Evolutionary conservation across 2,329 filamentous ascomycete genomes (phyloP), one percentile per base, ranked within the genome.

Genomic region (Colletotrichum incanum): DNA sequence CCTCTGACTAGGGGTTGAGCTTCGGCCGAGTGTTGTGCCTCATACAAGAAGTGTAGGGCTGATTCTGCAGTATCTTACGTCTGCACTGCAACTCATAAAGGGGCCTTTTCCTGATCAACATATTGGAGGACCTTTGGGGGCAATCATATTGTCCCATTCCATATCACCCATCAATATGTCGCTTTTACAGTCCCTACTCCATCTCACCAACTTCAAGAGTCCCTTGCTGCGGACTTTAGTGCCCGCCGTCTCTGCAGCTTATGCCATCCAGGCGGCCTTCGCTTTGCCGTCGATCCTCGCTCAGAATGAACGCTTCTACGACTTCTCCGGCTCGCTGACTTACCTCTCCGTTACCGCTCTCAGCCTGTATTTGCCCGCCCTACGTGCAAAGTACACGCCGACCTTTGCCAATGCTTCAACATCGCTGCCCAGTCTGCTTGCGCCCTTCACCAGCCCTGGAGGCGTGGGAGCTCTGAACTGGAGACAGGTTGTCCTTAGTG

Each of bases 291-390:
- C 90, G 7, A 89, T 92, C 72, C 74, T 86, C 34, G 82, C 84
- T 41, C 86, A 90, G 76, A 88, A 89, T 8, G 92, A 93, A 77
- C 87, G 89, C 47, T 92, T 92, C 84, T 93, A 92, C 79, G 92
- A 93, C 78, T 80, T 92, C 59, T 91, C 90, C 2, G 92, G 92
- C 59, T 91, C 90, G 18, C 77, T 92, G 41, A 93, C 91, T 2
- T 92, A 92, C 77, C 84, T 93, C 47, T 89, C 89, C 65, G 91
- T 91, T 78, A 90, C 89, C 18, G 87, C 89, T 0, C 80, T 93
- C 37, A 90, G 87, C 71, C 82, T 93, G 20, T 90, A 89, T 74
- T 83, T 93, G 20, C 91, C 91, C 0, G 86, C 86, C 4, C 81
- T 92, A 67, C 84, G 90, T 52, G 88, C 88, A 18, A 84, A 86